Percentiles rank a stretch among this genome's conserved stretches.
phyloP scores from a whole-genome alignment of 2,329 filamentous ascomycete species.

The Neonectria sp. region DNA sequence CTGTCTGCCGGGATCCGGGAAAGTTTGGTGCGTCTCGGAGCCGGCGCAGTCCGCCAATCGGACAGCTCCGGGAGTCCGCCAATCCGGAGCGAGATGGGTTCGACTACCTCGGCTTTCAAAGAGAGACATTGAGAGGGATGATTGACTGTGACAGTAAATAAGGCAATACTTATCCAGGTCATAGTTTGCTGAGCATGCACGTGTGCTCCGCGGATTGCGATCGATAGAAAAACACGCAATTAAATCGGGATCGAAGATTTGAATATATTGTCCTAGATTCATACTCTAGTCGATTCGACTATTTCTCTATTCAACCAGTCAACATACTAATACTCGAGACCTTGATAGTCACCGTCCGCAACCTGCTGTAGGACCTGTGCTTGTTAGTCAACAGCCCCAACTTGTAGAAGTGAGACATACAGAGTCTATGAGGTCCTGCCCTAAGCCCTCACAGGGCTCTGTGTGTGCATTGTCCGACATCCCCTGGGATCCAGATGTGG shows the following conservation, averaged over 20 bases:
- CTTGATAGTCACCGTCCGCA: slow-evolving; percentile 6
- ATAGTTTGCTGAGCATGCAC: too few relatives aligned
- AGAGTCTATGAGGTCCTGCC: slow-evolving; percentile 22
- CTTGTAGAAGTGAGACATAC: not conserved
- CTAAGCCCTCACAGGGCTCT: not conserved
- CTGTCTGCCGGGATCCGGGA: not conserved
- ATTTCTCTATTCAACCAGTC: too few relatives aligned
- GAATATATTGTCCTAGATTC: too few relatives aligned
- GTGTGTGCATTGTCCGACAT: not conserved
- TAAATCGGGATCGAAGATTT: too few relatives aligned
- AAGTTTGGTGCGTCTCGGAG: not conserved
- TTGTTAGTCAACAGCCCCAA: not conserved
- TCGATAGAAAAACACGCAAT: too few relatives aligned
- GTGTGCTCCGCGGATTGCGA: too few relatives aligned
- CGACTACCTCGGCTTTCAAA: not conserved
- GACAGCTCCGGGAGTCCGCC: slow-evolving; percentile 10
- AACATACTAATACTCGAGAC: slow-evolving; percentile 9
- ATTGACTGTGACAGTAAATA: not conserved
- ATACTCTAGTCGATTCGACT: not conserved
- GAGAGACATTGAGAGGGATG: not conserved
- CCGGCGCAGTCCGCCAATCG: slow-evolving; percentile 26
- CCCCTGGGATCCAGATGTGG: not conserved
- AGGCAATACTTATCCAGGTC: not conserved
- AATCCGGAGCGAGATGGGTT: slow-evolving; percentile 5
- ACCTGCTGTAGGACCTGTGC: slow-evolving; percentile 21